Conservation (phyloP, 2,329 filamentous ascomycete species). For the Aspergillus aculeatinus region DNA sequence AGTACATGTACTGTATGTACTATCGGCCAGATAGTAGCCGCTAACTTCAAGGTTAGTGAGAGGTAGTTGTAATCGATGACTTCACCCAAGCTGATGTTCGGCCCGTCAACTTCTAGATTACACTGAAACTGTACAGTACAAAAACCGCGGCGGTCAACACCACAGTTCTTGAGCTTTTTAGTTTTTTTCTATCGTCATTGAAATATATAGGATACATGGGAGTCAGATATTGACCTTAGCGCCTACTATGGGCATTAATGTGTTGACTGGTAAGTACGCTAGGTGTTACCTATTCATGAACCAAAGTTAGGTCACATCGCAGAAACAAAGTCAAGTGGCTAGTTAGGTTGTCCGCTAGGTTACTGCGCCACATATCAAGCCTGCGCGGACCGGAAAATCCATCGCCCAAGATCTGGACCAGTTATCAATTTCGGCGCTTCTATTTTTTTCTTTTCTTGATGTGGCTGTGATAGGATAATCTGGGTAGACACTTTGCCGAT, state of each 20-base stretch:
- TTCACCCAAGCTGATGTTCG: neutral
- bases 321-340: no score
- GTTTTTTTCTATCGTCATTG: no score
- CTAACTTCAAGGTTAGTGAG: no score
- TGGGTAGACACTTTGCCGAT: neutral
- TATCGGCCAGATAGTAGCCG: no score
- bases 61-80: neutral
- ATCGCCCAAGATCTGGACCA: neutral
- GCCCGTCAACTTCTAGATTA: neutral
- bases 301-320: no score
- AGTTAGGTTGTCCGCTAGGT: neutral
- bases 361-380: slow-evolving; percentile 6
- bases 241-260: no score
- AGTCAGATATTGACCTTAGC: no score
- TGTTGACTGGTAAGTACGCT: no score
- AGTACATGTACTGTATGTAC: no score
- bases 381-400: slow-evolving; percentile 17
- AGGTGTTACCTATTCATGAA: no score
- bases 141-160: neutral
- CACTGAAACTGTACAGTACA: neutral
- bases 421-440: neutral
- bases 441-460: neutral
- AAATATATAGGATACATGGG: no score
- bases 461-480: neutral
- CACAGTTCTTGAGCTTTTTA: no score